These are phyloP conservation scores for Kodamaea alishanica DNA, from an alignment of 1,139 yeast species.

Conservation along the genomic window DNA sequence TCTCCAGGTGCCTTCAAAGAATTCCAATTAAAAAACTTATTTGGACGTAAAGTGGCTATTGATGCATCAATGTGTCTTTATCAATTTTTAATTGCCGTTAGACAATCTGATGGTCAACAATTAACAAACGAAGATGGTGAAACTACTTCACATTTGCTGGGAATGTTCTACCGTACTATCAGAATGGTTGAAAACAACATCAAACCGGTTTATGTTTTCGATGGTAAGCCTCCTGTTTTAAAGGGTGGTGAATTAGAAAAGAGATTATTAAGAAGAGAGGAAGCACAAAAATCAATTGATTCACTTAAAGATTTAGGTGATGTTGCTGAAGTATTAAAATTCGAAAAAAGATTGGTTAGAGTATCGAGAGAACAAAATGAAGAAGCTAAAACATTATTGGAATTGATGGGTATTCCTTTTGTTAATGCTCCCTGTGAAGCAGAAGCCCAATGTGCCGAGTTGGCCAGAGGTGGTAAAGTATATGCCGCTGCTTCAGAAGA, in stretches of 20 bases:
- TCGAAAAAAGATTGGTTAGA: constrained; percentile 82
- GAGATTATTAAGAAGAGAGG: constrained; percentile 75
- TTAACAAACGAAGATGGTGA: constrained; percentile 85
- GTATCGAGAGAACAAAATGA: constrained; percentile 90
- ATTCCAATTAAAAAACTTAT: constrained; percentile 77
- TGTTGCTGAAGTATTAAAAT: constrained; percentile 68
- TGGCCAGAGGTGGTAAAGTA: constrained; percentile 84
- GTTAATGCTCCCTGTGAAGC: constrained; percentile 97
- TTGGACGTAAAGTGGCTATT: constrained; percentile 94
- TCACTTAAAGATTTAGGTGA: constrained; percentile 77
- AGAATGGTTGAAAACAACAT: constrained; percentile 87
- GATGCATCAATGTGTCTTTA: constrained; percentile 89
- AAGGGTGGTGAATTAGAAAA: constrained; percentile 93
- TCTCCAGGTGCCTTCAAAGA: constrained; percentile 80
- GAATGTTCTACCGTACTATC: constrained; percentile 89
- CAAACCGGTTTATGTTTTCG: constrained; percentile 94
- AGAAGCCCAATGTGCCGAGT: constrained; percentile 95
- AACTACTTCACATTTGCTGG: constrained; percentile 93
- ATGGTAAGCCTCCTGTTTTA: constrained; percentile 90
- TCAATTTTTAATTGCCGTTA: constrained; percentile 90
- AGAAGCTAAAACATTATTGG: constrained; percentile 78
- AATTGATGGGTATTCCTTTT: constrained; percentile 91
- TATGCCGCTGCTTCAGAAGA: constrained; percentile 98
- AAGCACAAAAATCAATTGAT: constrained; percentile 72
- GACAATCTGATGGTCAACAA: constrained; percentile 96